Percentiles rank a stretch among this genome's conserved stretches.
phyloP scores from a whole-genome alignment of 371 early-diverging fungal genomes.

The Coemansia sp. region DNA sequence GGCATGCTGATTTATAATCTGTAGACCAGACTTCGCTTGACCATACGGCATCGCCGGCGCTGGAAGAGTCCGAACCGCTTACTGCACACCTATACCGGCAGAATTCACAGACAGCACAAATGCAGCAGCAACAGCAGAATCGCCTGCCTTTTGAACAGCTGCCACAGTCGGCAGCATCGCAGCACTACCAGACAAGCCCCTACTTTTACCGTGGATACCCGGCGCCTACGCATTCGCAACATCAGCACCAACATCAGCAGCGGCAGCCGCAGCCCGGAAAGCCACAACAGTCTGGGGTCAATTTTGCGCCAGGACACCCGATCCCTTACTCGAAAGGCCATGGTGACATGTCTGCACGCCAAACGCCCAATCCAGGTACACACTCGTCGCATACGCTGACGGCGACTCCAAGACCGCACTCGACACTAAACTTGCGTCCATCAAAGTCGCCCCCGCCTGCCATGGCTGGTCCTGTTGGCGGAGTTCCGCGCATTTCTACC shows the following conservation, averaged over 20 bases:
- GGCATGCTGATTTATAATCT: neutral
- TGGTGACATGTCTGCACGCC: neutral
- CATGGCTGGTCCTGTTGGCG: neutral
- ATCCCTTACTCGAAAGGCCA: slow-evolving; percentile 18
- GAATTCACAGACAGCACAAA: slow-evolving; percentile 8
- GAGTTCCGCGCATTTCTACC: neutral
- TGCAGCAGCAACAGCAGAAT: slow-evolving; percentile 6
- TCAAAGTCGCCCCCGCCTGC: slow-evolving; percentile 7
- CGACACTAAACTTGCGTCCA: neutral
- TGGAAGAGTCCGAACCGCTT: slow-evolving; percentile 33
- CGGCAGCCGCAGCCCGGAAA: neutral
- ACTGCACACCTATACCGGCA: slow-evolving; percentile 38
- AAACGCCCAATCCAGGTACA: neutral
- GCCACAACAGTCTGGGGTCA: neutral
- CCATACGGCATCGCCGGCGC: slow-evolving; percentile 24
- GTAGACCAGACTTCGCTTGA: slow-evolving; percentile 27
- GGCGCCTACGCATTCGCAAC: slow-evolving; percentile 3
- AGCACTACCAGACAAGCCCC: slow-evolving; percentile 1
- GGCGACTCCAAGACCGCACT: neutral
- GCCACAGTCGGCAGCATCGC: neutral
- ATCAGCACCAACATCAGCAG: neutral
- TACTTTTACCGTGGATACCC: slow-evolving; percentile 13
- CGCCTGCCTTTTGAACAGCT: neutral
- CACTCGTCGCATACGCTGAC: neutral
- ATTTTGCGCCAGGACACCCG: neutral